These are phyloP conservation scores for Hypomontagnella submonticulosa DNA, from an alignment of 495 filamentous ascomycete genomes.

Conservation along the genomic window DNA sequence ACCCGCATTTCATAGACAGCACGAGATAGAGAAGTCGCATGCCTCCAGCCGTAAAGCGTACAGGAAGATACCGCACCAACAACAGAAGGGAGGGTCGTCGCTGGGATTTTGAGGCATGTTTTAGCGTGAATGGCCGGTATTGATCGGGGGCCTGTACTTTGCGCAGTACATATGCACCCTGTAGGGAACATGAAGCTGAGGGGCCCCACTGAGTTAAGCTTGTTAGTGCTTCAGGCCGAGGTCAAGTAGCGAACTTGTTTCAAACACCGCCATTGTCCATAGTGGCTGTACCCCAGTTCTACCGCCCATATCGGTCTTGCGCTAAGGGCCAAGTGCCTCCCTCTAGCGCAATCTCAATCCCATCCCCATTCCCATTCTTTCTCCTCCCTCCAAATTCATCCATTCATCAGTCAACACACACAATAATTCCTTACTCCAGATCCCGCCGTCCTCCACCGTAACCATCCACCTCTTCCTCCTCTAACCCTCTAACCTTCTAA, in stretches of 20 bases:
- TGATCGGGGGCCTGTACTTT: no score
- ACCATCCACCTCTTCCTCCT: constrained; percentile 37
- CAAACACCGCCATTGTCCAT: constrained; percentile 44
- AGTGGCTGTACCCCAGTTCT: constrained; percentile 46
- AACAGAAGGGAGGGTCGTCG: constrained; percentile 7
- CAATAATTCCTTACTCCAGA: constrained; percentile 36
- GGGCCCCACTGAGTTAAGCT: constrained; percentile 26
- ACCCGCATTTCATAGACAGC: constrained; percentile 31
- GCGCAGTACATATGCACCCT: no score
- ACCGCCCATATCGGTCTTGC: constrained; percentile 32
- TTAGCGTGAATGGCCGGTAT: constrained; percentile 2
- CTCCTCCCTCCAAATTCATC: constrained; percentile 33
- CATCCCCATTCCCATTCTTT: constrained; percentile 38
- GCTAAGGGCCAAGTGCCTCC: constrained; percentile 37
- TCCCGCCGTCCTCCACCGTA: constrained; percentile 40
- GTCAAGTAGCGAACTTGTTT: constrained; percentile 45
- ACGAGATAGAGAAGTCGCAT: constrained; percentile 14
- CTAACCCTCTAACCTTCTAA: constrained; percentile 8
- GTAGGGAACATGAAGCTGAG: constrained; percentile 20
- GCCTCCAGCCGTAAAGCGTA: constrained; percentile 10
- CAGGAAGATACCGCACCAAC: constrained; percentile 21
- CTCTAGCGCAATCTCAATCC: constrained; percentile 45
- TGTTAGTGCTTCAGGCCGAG: constrained; percentile 41
- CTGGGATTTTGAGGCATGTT: constrained; percentile 13
- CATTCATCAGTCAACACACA: constrained; percentile 50